Evolutionary conservation across 345 rosid species (phyloP).

Genomic region (Camelina laxa): DNA sequence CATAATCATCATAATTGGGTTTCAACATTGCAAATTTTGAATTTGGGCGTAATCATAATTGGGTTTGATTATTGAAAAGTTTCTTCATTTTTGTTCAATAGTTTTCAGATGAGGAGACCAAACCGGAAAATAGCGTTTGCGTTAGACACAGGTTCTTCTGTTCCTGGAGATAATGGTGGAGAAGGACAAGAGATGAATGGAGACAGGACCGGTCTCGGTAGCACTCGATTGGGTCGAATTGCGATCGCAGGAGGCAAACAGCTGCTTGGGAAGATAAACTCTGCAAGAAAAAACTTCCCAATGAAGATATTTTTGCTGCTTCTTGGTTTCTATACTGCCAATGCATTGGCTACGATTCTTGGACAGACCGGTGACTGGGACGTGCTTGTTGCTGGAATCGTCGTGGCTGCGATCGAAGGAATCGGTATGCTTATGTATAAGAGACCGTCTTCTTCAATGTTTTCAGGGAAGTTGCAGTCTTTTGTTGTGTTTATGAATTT

Average conservation of each 20-base stretch:
- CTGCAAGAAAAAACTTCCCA: conserved; percentile 84
- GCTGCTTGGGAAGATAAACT: conserved; percentile 70
- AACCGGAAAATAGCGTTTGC: conserved; percentile 68
- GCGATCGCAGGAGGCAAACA: conserved; percentile 84
- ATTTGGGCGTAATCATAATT: neutral
- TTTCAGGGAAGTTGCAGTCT: conserved; percentile 63
- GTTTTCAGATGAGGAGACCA: conserved; percentile 53
- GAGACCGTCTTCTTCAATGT: conserved; percentile 56
- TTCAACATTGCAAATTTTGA: neutral
- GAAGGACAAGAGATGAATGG: conserved; percentile 59
- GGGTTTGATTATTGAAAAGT: neutral
- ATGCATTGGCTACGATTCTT: conserved; percentile 95
- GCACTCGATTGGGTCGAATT: conserved; percentile 88
- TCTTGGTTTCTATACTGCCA: conserved; percentile 93
- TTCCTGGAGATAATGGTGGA: conserved; percentile 53
- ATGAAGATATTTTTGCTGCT: conserved; percentile 87
- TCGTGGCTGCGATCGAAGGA: conserved; percentile 94
- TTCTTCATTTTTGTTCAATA: conserved; percentile 31
- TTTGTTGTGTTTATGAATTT: conserved; percentile 83
- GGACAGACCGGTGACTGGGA: conserved; percentile 99
- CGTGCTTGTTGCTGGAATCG: conserved; percentile 89
- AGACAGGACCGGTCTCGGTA: conserved; percentile 63
- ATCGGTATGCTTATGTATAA: conserved; percentile 91
- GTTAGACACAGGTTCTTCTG: conserved; percentile 70
- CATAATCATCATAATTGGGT: neutral